A percentile compares a stretch with the other conserved stretches of the same genome.
Conservation (phyloP, 2,329 filamentous ascomycete species). For the Talaromyces atroroseus region DNA sequence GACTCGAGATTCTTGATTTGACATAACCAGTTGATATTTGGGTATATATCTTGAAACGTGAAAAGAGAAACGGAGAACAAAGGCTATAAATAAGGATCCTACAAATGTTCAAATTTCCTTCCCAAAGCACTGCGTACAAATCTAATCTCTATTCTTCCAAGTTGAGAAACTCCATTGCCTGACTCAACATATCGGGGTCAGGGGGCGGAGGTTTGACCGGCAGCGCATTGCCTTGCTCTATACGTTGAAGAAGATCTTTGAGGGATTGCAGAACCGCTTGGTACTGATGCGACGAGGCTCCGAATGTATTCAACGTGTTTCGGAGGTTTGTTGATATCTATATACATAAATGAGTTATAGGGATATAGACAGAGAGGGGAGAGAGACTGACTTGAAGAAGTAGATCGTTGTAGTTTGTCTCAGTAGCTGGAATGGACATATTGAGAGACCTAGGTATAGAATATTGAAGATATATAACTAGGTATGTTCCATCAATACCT, state of each 20-base stretch:
- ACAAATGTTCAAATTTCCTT: too few species aligned
- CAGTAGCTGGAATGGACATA: not conserved
- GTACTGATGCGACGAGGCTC: conserved; percentile 33
- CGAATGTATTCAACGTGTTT: conserved; percentile 37
- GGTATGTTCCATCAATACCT: too few species aligned
- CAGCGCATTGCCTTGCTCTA: conserved; percentile 16
- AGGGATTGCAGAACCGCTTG: conserved; percentile 32
- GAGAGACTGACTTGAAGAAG: conserved; percentile 3
- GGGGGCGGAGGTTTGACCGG: conserved; percentile 1
- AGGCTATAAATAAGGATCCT: not conserved
- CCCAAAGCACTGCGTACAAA: not conserved
- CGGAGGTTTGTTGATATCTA: conserved; percentile 40
- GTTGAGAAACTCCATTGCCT: conserved; percentile 31
- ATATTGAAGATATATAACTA: too few species aligned
- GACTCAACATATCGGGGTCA: conserved; percentile 27
- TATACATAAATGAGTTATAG: not conserved
- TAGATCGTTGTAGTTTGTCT: not conserved
- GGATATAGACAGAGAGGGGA: not conserved
- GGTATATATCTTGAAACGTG: not conserved
- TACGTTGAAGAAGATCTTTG: conserved; percentile 27
- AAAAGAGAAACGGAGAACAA: too few species aligned
- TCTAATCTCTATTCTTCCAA: conserved; percentile 14
- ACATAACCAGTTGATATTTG: not conserved
- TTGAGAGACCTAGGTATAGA: too few species aligned
- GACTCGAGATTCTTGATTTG: not conserved